phyloP scores from a whole-genome alignment of 1,139 yeast genomes.

The Wickerhamomyces sp. region DNA sequence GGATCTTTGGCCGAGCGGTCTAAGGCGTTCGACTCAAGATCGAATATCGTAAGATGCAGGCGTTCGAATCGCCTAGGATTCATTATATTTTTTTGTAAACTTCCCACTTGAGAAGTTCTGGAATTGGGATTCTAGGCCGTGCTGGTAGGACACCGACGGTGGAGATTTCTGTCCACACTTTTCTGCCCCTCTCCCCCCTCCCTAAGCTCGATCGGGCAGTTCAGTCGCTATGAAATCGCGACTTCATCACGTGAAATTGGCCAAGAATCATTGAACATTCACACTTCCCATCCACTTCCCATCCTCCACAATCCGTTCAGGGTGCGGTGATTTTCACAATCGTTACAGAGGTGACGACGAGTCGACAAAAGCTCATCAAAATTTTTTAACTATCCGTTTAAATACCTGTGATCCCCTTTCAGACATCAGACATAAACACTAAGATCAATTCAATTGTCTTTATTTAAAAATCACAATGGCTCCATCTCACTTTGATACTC shows the following conservation, averaged over 20 bases:
- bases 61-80: conserved; percentile 25
- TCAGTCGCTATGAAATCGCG: background rate
- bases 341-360: background rate
- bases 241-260: conserved; percentile 4
- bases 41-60: conserved; percentile 25
- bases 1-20: conserved; percentile 9
- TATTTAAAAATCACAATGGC: conserved; percentile 19
- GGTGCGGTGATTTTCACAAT: background rate
- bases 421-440: too few relatives aligned
- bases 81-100: conserved; percentile 11
- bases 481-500: conserved; percentile 76
- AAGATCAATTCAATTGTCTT: too few relatives aligned
- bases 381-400: too few relatives aligned
- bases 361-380: background rate
- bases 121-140: too few relatives aligned
- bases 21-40: conserved; percentile 10
- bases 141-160: too few relatives aligned
- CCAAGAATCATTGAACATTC: background rate
- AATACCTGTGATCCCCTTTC: too few relatives aligned
- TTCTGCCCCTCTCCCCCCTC: too few relatives aligned
- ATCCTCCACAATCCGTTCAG: background rate
- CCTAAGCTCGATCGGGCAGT: conserved; percentile 1
- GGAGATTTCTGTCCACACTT: too few relatives aligned
- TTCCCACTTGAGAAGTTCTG: too few relatives aligned
- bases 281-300: too few relatives aligned